A percentile compares a stretch with the other conserved stretches of the same genome.
Evolutionary conservation across 139 green algal genomes (phyloP).

Genomic region (Zygnema cylindricum): DNA sequence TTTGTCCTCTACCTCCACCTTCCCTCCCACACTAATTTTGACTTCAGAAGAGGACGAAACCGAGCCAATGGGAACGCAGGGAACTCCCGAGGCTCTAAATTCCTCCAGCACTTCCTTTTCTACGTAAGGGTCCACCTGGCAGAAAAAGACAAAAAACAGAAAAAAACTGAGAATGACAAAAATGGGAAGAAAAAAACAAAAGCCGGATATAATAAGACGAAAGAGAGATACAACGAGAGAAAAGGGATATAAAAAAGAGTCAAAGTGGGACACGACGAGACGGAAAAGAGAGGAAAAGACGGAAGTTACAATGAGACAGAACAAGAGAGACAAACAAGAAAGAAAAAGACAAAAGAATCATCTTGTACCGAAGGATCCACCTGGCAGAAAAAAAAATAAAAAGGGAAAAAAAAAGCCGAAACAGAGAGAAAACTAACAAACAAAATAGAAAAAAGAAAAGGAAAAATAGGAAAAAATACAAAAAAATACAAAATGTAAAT

Average conservation of each 20-base stretch:
- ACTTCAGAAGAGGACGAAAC: constrained; percentile 36
- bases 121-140: constrained; percentile 8
- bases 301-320: too few species aligned
- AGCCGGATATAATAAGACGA: neutral
- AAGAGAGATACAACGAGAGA: neutral
- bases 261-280: neutral
- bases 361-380: neutral
- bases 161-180: neutral
- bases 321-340: too few species aligned
- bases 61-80: constrained; percentile 73
- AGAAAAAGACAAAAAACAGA: neutral
- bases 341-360: too few species aligned
- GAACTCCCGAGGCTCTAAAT: constrained; percentile 79
- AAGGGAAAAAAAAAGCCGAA: neutral
- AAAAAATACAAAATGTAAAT: too few species aligned
- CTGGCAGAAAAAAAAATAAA: neutral
- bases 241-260: neutral
- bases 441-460: too few species aligned
- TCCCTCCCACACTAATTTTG: constrained; percentile 73
- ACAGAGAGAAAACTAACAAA: neutral
- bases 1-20: constrained; percentile 60
- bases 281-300: neutral
- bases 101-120: constrained; percentile 65
- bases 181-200: too few species aligned
- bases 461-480: too few species aligned